phyloP scores from a whole-genome alignment of 208 protist genomes.

The Leishmania braziliensis region DNA sequence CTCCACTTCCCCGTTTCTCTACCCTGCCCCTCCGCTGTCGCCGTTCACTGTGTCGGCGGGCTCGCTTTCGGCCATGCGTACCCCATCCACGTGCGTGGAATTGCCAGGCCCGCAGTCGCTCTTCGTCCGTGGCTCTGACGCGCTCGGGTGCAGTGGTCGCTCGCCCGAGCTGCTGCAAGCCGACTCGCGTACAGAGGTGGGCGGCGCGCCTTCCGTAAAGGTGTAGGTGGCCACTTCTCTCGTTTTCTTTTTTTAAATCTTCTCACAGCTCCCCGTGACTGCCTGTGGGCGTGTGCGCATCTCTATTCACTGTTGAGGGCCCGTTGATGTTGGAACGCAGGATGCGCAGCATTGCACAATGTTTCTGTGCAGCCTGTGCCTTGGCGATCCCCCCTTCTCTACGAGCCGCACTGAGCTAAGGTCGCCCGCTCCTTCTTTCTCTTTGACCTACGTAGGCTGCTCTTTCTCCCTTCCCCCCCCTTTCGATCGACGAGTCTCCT shows the following conservation, averaged over 20 bases:
- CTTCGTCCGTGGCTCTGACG: constrained; percentile 16
- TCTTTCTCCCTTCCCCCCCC: neutral
- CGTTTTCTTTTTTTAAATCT: neutral
- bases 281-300: neutral
- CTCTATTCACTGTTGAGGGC: neutral
- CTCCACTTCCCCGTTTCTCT: neutral
- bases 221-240: neutral
- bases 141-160: constrained; percentile 22
- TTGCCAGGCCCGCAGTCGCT: constrained; percentile 32
- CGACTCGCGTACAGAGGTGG: neutral
- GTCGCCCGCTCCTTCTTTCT: neutral
- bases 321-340: neutral
- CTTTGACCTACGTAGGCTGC: neutral
- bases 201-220: neutral
- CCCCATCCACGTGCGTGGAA: constrained; percentile 24
- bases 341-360: constrained; percentile 6
- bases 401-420: neutral
- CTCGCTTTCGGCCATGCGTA: constrained; percentile 8
- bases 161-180: constrained; percentile 1
- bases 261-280: neutral
- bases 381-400: neutral
- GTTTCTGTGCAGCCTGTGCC: neutral
- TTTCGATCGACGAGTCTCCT: neutral
- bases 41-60: neutral
- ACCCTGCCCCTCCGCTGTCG: neutral